These are phyloP conservation scores for Amaranthus palmeri DNA, from an alignment of 148 eudicot genomes.

Conservation along the genomic window DNA sequence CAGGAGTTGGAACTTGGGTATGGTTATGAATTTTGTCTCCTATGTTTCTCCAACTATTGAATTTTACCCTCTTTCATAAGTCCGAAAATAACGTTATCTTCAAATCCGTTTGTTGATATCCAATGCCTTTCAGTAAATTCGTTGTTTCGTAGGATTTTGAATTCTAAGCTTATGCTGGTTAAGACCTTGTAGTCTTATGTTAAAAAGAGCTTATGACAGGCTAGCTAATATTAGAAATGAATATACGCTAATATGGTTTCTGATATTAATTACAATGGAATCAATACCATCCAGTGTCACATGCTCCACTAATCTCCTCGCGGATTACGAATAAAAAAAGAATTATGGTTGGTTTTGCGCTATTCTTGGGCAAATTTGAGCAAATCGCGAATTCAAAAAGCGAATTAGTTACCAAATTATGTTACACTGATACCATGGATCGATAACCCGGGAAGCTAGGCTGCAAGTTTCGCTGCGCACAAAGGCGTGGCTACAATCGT, in stretches of 20 bases:
- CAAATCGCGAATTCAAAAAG: no score
- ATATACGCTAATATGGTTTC: not conserved
- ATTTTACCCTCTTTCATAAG: no score
- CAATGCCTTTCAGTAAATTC: not conserved
- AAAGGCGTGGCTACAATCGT: not conserved
- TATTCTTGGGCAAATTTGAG: no score
- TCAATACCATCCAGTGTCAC: not conserved
- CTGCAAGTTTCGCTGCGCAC: not conserved
- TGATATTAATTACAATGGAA: not conserved
- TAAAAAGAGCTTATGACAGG: not conserved
- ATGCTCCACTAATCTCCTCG: not conserved
- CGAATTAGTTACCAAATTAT: no score
- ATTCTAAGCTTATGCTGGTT: not conserved
- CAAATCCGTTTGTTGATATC: not conserved
- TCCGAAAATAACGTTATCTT: not conserved
- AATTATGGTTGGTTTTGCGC: no score
- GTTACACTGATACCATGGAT: no score
- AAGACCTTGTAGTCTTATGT: not conserved
- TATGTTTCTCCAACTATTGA: no score
- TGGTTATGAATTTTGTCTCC: no score
- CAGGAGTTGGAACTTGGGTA: no score
- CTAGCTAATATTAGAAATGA: not conserved
- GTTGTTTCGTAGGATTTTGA: not conserved
- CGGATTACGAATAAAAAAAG: no score
- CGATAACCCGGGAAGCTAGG: not conserved